Base-by-base conservation (phyloP, 495 filamentous ascomycete genomes). In the Glarea lozoyensis region DNA sequence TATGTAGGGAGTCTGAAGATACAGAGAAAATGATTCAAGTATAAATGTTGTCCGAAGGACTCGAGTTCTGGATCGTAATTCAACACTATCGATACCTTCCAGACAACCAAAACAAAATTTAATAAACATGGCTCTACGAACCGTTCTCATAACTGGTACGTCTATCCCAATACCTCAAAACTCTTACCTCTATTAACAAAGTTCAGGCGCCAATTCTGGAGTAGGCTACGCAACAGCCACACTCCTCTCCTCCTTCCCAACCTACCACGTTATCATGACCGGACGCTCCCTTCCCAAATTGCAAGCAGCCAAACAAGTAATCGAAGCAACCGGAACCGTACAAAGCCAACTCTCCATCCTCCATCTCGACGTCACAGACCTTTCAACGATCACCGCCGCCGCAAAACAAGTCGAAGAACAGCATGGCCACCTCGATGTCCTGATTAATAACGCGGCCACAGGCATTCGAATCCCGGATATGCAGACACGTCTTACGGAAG, bases 381-480 rank as follows among this genome's bases (percentile, higher is more conserved):
- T 70, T 23, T 40, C 27, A 19, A 66, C 61, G 10, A 70, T 72
- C 31, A 42, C 55, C 10, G 35, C 40, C 13, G 68, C 70, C 29
- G 59, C 54, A 1, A 39, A 53, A 3, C 40, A 45, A 1, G 51
- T 71, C 13, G 35, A 55, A 22, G 9, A 58, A 10, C 49, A 57
- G 15, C 55, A 41, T 24, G 66, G 68, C 1, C 40, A 61, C 2
- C 61, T 79, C 24, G 74, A 80, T 38, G 62, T 78, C 0, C 57
- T 79, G 10, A 65, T 79, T 10, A 78, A 78, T 49, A 79, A 79
- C 42, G 73, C 76, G 1, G 76, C 70, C 4, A 68, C 60, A 24
- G 59, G 59, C 2, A 63, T 64, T 6, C 2, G 7, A 2, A 18
- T 21, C 18, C 25, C 22, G 1, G 33, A 38, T 21, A n/a, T 20